A percentile compares a stretch with the other conserved stretches of the same genome.
Evolutionary conservation across 2,329 filamentous ascomycete species (phyloP).

Genomic region (Cercospora zeina): DNA sequence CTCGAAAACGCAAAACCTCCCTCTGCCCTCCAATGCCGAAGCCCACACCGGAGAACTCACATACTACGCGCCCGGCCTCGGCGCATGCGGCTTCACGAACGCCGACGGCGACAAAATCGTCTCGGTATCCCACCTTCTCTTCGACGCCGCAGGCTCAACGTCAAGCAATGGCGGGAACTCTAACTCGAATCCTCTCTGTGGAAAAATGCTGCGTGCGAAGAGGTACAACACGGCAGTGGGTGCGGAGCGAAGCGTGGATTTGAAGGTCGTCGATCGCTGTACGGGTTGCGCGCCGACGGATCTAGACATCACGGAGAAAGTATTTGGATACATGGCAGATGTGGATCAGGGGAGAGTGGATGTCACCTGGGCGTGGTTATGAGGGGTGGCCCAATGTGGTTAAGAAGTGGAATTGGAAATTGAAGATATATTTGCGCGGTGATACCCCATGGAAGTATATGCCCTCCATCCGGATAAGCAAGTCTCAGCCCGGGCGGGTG

Average conservation of each 20-base stretch:
- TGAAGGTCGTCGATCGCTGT: conserved; percentile 63
- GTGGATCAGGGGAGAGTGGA: conserved; percentile 36
- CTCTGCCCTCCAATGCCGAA: conserved; percentile 54
- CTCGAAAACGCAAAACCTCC: conserved; percentile 46
- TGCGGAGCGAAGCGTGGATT: conserved; percentile 53
- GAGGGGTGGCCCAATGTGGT: background rate
- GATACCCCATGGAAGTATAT: background rate
- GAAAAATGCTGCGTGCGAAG: conserved; percentile 61
- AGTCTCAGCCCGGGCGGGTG: no score
- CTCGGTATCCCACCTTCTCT: conserved; percentile 62
- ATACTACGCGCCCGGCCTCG: conserved; percentile 64
- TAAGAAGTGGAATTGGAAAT: background rate
- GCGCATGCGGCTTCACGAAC: conserved; percentile 66
- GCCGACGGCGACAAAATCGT: conserved; percentile 60
- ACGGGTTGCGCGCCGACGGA: conserved; percentile 50
- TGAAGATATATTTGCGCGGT: background rate
- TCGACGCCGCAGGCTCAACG: conserved; percentile 50
- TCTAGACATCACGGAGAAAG: conserved; percentile 52
- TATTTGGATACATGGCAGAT: conserved; percentile 51
- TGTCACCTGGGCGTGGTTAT: conserved; percentile 40
- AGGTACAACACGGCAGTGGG: conserved; percentile 39
- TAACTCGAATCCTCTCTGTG: conserved; percentile 68
- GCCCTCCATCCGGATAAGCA: no score
- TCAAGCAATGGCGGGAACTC: conserved; percentile 42
- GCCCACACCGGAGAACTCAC: conserved; percentile 47